phyloP scores from a whole-genome alignment of 768 basidiomycete species.

The Cystobasidium ongulense region DNA sequence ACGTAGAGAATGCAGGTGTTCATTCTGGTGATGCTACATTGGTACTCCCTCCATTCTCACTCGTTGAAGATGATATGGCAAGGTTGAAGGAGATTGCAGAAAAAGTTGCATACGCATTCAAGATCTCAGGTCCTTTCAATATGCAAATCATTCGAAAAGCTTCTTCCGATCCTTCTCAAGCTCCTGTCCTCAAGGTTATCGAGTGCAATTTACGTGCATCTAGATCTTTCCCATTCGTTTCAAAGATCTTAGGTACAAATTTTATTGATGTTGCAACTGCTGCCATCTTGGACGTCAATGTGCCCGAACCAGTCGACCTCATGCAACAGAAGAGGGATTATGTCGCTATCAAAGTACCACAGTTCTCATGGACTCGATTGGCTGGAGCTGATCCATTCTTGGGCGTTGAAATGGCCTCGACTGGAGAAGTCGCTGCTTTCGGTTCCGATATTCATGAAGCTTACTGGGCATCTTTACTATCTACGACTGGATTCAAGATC shows the following conservation, averaged over 20 bases:
- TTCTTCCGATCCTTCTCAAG: conserved; percentile 50
- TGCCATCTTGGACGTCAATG: conserved; percentile 73
- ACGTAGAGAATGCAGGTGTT: conserved; percentile 96
- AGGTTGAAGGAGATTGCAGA: conserved; percentile 87
- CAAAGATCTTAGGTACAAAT: conserved; percentile 93
- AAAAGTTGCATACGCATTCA: conserved; percentile 87
- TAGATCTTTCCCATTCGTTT: conserved; percentile 97
- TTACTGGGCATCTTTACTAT: conserved; percentile 88
- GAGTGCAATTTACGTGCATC: conserved; percentile 98
- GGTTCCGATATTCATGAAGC: conserved; percentile 90
- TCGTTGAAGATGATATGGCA: conserved; percentile 64
- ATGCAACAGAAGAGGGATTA: conserved; percentile 86
- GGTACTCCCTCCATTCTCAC: conserved; percentile 85
- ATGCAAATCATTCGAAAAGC: conserved; percentile 96
- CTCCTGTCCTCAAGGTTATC: conserved; percentile 82
- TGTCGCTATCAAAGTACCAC: conserved; percentile 91
- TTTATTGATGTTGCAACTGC: conserved; percentile 89
- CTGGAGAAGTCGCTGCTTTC: conserved; percentile 94
- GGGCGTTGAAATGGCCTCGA: conserved; percentile 77
- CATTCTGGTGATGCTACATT: conserved; percentile 98
- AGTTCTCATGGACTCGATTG: conserved; percentile 95
- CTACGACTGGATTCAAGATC: conserved; percentile 89
- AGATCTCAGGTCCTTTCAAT: conserved; percentile 97
- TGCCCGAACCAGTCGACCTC: conserved; percentile 81
- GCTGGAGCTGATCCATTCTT: conserved; percentile 95